Evolutionary conservation across 331 rosid genomes (phyloP).

Genomic region (Rosa hybrid): DNA sequence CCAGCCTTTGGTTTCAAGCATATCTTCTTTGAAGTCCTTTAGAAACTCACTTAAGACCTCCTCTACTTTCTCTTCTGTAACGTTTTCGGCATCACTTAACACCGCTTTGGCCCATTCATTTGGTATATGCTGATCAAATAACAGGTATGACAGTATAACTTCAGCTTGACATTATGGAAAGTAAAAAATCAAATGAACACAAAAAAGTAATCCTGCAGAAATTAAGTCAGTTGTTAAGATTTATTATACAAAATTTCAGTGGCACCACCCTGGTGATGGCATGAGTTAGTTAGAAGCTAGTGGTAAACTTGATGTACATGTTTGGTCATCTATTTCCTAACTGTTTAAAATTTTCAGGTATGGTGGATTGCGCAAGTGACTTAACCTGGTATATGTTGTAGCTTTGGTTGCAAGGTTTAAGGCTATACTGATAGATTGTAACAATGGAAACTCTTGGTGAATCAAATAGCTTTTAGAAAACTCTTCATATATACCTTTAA

Average conservation of each 20-base stretch:
- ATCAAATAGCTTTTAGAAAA: no score
- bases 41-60: constrained; percentile 28
- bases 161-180: neutral
- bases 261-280: neutral
- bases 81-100: constrained; percentile 29
- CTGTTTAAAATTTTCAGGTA: no score
- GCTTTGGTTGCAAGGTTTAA: no score
- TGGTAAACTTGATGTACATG: no score
- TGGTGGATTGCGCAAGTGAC: no score
- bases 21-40: constrained; percentile 32
- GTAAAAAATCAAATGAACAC: neutral
- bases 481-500: no score
- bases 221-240: neutral
- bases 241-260: neutral
- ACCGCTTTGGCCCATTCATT: constrained; percentile 6
- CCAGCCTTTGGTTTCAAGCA: no score
- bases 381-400: no score
- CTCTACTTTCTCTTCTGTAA: constrained; percentile 37
- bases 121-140: constrained; percentile 27
- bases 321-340: no score
- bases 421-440: no score
- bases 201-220: neutral
- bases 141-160: neutral
- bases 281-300: no score
- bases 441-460: no score